phyloP scores from a whole-genome alignment of 2,329 filamentous ascomycete genomes.

The Cryphonectria radicalis region DNA sequence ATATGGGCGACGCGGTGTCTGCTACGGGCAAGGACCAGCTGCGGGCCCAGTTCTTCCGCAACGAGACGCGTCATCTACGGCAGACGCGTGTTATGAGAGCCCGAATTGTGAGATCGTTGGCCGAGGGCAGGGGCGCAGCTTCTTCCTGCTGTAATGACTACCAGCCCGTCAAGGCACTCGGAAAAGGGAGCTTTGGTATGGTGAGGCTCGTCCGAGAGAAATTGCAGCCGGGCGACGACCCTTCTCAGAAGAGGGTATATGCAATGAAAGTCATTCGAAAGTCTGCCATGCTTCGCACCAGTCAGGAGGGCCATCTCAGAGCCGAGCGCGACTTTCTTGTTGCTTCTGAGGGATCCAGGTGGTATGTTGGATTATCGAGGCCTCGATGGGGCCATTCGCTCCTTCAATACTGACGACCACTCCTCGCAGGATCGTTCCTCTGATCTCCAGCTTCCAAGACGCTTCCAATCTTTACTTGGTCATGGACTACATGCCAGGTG shows the following conservation, averaged over 20 bases:
- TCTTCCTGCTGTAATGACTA: conserved; percentile 59
- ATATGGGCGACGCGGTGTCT: conserved; percentile 52
- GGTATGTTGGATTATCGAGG: conserved; percentile 49
- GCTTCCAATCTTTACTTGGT: conserved; percentile 83
- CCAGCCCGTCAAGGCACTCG: conserved; percentile 79
- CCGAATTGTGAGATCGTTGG: conserved; percentile 46
- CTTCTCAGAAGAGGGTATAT: conserved; percentile 65
- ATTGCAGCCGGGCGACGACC: conserved; percentile 34
- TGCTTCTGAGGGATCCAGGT: conserved; percentile 82
- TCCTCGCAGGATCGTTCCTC: conserved; percentile 72
- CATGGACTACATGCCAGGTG: conserved; percentile 98
- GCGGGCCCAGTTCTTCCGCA: conserved; percentile 62
- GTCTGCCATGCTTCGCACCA: conserved; percentile 86
- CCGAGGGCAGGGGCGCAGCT: conserved; percentile 15
- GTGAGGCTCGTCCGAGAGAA: conserved; percentile 83
- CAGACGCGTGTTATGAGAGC: conserved; percentile 72
- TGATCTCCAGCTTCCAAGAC: conserved; percentile 91
- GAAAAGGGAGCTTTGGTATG: conserved; percentile 93
- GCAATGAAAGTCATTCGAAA: conserved; percentile 99
- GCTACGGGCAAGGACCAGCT: conserved; percentile 57
- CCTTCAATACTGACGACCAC: conserved; percentile 24
- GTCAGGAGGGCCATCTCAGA: conserved; percentile 89
- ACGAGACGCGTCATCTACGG: conserved; percentile 77
- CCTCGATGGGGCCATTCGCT: neutral
- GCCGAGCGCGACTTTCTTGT: conserved; percentile 93